Conservation (phyloP, 2,329 filamentous ascomycete species). For the Hypoxylon sp. region DNA sequence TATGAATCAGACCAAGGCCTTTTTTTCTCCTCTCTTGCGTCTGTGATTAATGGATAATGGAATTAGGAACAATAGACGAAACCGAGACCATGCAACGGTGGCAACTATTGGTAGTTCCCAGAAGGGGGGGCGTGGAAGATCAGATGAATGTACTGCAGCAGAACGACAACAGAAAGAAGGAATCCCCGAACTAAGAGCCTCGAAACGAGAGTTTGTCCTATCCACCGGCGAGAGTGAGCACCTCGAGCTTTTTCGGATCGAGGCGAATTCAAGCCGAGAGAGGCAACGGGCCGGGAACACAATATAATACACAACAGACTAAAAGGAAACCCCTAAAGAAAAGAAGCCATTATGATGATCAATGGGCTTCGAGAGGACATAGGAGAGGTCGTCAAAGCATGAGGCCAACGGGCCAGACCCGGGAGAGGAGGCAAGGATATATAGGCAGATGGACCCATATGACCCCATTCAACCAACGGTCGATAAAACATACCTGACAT, state of each 20-base stretch:
- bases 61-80: conserved; percentile 43
- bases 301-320: conserved; percentile 54
- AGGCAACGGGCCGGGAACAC: conserved; percentile 35
- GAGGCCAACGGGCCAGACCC: conserved; percentile 52
- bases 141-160: conserved; percentile 33
- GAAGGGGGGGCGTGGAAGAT: conserved; percentile 26
- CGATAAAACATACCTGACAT: conserved; percentile 43
- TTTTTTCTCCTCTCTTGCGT: conserved; percentile 11
- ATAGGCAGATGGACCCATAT: conserved; percentile 57
- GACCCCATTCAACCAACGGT: conserved; percentile 51
- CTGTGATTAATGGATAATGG: conserved; percentile 34
- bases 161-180: conserved; percentile 42
- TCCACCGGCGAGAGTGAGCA: conserved; percentile 24
- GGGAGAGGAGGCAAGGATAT: conserved; percentile 64
- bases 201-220: conserved; percentile 46
- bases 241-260: conserved; percentile 34
- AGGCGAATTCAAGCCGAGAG: conserved; percentile 32
- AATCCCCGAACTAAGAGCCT: conserved; percentile 41
- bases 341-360: conserved; percentile 59
- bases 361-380: conserved; percentile 55
- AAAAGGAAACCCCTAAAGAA: conserved; percentile 56
- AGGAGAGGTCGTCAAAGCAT: conserved; percentile 47
- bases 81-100: conserved; percentile 44
- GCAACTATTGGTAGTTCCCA: conserved; percentile 34
- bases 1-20: conserved; percentile 15